These are phyloP conservation scores for Metschnikowia matae DNA, from an alignment of 805 yeast species.

Conservation along the genomic window DNA sequence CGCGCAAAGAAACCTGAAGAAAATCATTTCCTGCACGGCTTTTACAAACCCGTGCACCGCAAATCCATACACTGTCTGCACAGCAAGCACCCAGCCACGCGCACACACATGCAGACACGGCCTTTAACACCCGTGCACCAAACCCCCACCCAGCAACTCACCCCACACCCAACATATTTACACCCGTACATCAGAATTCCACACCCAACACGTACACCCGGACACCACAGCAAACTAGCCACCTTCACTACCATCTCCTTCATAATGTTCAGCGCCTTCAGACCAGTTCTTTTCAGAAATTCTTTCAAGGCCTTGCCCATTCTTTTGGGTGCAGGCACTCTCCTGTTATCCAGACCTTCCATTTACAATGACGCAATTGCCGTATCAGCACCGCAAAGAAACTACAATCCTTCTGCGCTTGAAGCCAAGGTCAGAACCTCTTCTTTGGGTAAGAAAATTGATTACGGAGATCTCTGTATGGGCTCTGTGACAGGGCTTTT, in stretches of 20 bases:
- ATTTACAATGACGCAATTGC: slow-evolving; percentile 15
- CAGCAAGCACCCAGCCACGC: background rate
- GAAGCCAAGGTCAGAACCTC: slow-evolving; percentile 14
- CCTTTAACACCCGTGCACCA: background rate
- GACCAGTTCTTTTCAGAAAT: slow-evolving; percentile 13
- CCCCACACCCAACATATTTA: background rate
- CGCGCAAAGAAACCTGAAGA: background rate
- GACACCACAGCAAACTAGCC: background rate
- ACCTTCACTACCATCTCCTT: background rate
- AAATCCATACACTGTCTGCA: background rate
- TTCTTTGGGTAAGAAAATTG: slow-evolving; percentile 43
- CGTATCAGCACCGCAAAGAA: slow-evolving; percentile 12
- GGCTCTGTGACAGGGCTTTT: slow-evolving; percentile 62
- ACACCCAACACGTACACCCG: background rate
- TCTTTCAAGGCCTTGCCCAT: slow-evolving; percentile 12
- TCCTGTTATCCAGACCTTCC: slow-evolving; percentile 10
- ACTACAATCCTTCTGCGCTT: slow-evolving; percentile 10
- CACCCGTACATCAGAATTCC: background rate
- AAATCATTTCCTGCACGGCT: background rate
- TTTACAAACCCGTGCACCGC: background rate
- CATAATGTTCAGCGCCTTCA: slow-evolving; percentile 14
- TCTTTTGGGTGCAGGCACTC: slow-evolving; percentile 12
- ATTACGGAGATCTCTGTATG: slow-evolving; percentile 58
- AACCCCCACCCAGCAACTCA: too few relatives aligned
- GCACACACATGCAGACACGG: background rate